phyloP scores from a whole-genome alignment of 495 filamentous ascomycete genomes.

The Podospora tetraspora region DNA sequence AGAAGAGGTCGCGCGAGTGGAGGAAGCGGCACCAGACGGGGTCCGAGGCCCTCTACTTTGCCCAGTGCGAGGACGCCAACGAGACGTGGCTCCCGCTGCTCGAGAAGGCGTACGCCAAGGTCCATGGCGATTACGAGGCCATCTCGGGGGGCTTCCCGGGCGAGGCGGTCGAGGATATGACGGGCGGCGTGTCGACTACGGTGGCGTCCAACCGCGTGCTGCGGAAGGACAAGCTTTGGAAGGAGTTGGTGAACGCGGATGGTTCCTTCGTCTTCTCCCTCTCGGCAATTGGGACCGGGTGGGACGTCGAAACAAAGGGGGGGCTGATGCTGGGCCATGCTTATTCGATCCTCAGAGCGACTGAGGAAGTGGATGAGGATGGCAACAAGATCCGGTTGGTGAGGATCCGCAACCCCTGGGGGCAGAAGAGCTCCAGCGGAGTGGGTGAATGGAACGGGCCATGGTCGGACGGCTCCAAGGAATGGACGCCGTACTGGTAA shows the following conservation, averaged over 20 bases:
- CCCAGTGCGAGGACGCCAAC: slow-evolving; percentile 63
- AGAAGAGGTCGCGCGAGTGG: slow-evolving; percentile 24
- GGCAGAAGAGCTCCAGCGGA: slow-evolving; percentile 26
- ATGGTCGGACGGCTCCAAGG: slow-evolving; percentile 63
- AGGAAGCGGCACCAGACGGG: slow-evolving; percentile 22
- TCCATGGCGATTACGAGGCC: slow-evolving; percentile 53
- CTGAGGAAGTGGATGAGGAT: slow-evolving; percentile 57
- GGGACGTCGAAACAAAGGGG: slow-evolving; percentile 36
- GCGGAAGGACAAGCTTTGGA: slow-evolving; percentile 70
- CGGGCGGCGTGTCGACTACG: slow-evolving; percentile 60
- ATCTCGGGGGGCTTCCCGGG: slow-evolving; percentile 72
- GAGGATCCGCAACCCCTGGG: slow-evolving; percentile 68
- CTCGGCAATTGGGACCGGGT: slow-evolving; percentile 15
- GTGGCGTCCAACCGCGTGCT: slow-evolving; percentile 55
- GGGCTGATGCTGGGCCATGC: slow-evolving; percentile 66
- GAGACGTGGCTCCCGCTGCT: slow-evolving; percentile 79
- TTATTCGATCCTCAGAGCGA: slow-evolving; percentile 68
- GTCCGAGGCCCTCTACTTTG: slow-evolving; percentile 68
- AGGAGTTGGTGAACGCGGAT: slow-evolving; percentile 53
- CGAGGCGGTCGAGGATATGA: slow-evolving; percentile 74
- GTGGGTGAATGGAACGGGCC: slow-evolving; percentile 63
- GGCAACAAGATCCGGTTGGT: slow-evolving; percentile 46
- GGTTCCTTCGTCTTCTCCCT: slow-evolving; percentile 28
- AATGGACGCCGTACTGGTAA: slow-evolving; percentile 68
- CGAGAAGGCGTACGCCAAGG: slow-evolving; percentile 80